Conservation (phyloP, 257 asterid genomes). For the Voacanga thouarsii region DNA sequence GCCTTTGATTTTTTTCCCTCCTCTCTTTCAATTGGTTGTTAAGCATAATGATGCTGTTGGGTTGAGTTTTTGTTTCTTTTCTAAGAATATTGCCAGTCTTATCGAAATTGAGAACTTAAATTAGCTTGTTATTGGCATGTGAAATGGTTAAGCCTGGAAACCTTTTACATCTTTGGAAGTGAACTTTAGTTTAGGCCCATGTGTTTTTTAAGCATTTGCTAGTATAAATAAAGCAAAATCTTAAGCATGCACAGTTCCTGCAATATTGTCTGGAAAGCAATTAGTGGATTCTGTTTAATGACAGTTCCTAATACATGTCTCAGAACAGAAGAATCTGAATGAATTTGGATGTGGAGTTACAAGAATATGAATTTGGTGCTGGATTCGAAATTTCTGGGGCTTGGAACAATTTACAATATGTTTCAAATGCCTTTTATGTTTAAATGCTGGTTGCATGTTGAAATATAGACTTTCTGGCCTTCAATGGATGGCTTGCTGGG, state of each 20-base stretch:
- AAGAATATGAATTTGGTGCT: neutral
- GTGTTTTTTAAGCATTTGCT: neutral
- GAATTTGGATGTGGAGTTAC: neutral
- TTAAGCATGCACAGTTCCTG: neutral
- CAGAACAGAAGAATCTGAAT: neutral
- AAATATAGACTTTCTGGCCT: neutral
- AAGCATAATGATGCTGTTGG: neutral
- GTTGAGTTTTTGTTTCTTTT: neutral
- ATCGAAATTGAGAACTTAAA: neutral
- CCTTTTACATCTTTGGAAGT: neutral
- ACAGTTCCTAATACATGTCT: neutral
- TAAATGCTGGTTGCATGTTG: no score
- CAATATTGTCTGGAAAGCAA: neutral
- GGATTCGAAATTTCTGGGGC: neutral
- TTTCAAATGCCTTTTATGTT: neutral
- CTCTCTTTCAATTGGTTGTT: neutral
- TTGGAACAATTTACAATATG: neutral
- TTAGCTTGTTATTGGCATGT: neutral
- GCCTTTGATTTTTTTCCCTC: neutral
- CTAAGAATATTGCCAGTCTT: neutral
- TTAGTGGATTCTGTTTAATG: neutral
- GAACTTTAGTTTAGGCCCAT: neutral
- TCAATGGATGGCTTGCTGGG: neutral
- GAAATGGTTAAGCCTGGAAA: neutral
- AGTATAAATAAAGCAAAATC: neutral